phyloP scores from a whole-genome alignment of 2,329 filamentous ascomycete species.

The Paecilomyces dactylethromorphus region DNA sequence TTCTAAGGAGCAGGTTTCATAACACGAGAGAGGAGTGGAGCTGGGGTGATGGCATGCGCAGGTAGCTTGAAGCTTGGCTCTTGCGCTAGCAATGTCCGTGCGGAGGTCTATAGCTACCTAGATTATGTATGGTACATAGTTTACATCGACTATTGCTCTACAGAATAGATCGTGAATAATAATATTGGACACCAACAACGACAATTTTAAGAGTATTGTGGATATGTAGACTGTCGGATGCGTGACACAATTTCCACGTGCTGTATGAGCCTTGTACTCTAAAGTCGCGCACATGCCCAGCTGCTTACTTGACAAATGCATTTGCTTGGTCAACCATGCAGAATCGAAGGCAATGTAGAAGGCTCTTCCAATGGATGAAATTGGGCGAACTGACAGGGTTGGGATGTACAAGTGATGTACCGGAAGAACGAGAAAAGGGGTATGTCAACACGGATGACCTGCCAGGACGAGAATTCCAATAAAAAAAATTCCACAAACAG shows the following conservation, averaged over 20 bases:
- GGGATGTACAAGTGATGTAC: background rate
- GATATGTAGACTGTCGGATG: background rate
- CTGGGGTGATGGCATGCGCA: background rate
- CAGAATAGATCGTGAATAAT: too few species aligned
- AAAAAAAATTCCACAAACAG: background rate
- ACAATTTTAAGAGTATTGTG: background rate
- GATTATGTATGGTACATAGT: too few species aligned
- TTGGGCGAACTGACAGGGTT: background rate
- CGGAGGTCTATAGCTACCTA: background rate
- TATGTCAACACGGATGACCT: background rate
- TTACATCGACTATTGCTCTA: background rate
- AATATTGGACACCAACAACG: background rate
- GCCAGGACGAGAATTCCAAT: background rate
- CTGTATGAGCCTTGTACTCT: background rate
- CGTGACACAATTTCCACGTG: background rate
- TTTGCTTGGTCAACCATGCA: background rate
- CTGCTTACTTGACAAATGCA: background rate
- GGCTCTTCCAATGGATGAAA: background rate
- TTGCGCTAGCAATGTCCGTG: background rate
- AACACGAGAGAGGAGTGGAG: background rate
- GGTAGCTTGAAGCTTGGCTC: background rate
- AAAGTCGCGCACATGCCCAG: background rate
- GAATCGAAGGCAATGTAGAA: background rate
- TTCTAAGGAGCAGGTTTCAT: background rate
- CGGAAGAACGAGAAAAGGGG: conserved; percentile 1